These are phyloP conservation scores for Paramecium sonneborni DNA, from an alignment of 73 alveolate genomes.

Conservation along the genomic window DNA sequence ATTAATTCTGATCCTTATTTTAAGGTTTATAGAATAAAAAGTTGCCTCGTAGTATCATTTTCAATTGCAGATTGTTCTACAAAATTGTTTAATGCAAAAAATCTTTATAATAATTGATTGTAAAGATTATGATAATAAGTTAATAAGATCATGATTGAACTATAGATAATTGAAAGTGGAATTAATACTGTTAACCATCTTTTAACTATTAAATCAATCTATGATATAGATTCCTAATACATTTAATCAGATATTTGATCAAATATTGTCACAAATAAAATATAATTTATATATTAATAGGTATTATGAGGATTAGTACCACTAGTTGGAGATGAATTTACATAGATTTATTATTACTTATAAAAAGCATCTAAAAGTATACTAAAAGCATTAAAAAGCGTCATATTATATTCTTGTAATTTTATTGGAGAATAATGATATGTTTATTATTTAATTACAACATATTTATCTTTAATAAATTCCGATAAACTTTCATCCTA, in stretches of 20 bases:
- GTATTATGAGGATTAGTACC: neutral
- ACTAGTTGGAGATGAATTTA: neutral
- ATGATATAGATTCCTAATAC: neutral
- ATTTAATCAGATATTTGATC: neutral
- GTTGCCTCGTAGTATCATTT: neutral
- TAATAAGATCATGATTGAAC: neutral
- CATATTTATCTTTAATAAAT: neutral
- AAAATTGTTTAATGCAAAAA: neutral
- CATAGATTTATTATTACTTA: neutral
- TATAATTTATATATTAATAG: neutral
- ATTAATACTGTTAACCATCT: neutral
- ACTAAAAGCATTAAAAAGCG: neutral
- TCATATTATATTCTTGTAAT: neutral
- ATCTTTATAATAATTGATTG: neutral
- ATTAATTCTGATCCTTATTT: neutral
- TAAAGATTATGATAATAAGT: neutral
- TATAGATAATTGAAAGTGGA: neutral
- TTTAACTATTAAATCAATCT: neutral
- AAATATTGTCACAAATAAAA: neutral
- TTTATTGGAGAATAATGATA: neutral
- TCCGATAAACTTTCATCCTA: neutral
- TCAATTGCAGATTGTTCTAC: neutral
- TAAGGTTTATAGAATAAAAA: neutral
- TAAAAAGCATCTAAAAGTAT: slow-evolving; percentile 9
- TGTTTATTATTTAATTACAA: neutral